These are phyloP conservation scores for Sambucus nigra DNA, from an alignment of 129 eudicot genomes.

Conservation along the genomic window DNA sequence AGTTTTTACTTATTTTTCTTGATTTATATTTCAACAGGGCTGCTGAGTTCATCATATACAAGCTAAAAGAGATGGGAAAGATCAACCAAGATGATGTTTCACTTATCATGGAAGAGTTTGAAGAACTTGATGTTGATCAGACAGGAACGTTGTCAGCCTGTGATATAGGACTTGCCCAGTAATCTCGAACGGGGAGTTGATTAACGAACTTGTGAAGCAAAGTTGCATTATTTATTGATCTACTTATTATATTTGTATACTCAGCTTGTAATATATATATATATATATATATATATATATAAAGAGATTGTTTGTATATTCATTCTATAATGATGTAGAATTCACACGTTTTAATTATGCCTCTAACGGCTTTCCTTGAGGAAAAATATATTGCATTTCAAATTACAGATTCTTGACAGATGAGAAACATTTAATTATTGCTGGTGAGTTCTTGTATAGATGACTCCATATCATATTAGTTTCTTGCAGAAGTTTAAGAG, in stretches of 20 bases:
- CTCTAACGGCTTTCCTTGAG: no score
- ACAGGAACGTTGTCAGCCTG: slow-evolving; percentile 71
- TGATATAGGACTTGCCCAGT: slow-evolving; percentile 64
- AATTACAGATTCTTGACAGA: no score
- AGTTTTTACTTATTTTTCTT: slow-evolving; percentile 1
- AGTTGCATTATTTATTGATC: neutral
- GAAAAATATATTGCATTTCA: no score
- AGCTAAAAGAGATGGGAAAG: slow-evolving; percentile 97
- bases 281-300: no score
- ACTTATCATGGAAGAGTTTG: slow-evolving; percentile 70
- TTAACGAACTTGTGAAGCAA: neutral
- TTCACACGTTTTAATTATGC: no score
- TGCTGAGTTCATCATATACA: slow-evolving; percentile 71
- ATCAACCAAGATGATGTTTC: slow-evolving; percentile 69
- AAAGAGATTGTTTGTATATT: no score
- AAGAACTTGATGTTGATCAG: slow-evolving; percentile 71
- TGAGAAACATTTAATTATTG: no score
- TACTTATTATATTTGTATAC: neutral
- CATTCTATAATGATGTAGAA: neutral
- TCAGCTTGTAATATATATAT: neutral
- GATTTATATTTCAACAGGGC: slow-evolving; percentile 35
- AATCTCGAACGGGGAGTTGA: slow-evolving; percentile 18
- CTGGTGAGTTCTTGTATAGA: no score
- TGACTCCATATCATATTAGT: no score
- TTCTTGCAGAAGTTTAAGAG: no score